Conservation (phyloP, 495 filamentous ascomycete species). For the Margaritispora aquatica region DNA sequence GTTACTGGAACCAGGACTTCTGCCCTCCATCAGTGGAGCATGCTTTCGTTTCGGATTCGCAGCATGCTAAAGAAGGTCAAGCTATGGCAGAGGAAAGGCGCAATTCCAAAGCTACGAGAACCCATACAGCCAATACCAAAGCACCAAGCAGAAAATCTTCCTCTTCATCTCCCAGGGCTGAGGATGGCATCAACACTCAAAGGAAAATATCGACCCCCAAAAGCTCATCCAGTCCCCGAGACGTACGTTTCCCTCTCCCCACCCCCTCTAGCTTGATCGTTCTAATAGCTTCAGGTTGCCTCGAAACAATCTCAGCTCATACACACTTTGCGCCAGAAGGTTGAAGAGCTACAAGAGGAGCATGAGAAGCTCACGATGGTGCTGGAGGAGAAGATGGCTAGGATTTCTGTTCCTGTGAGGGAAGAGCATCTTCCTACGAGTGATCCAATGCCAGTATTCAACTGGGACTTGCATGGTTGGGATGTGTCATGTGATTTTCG, state of each 20-base stretch:
- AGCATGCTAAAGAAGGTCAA: background rate
- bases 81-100: too few species aligned
- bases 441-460: background rate
- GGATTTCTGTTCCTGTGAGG: too few species aligned
- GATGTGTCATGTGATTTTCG: too few species aligned
- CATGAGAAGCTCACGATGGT: background rate
- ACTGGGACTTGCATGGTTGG: background rate
- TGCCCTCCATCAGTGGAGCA: background rate
- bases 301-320: background rate
- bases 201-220: too few species aligned
- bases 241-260: too few species aligned
- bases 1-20: background rate
- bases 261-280: background rate
- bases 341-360: background rate
- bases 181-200: too few species aligned
- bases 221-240: too few species aligned
- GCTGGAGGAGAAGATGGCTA: background rate
- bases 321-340: background rate
- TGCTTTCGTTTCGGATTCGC: background rate
- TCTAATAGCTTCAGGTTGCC: background rate
- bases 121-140: too few species aligned
- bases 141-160: too few species aligned
- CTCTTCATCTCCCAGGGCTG: too few species aligned
- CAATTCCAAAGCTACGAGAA: too few species aligned
- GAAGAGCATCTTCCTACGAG: background rate